Evolutionary conservation across 345 rosid genomes (phyloP), one percentile per base, ranked within the genome.

Genomic region (Cardamine occulta): DNA sequence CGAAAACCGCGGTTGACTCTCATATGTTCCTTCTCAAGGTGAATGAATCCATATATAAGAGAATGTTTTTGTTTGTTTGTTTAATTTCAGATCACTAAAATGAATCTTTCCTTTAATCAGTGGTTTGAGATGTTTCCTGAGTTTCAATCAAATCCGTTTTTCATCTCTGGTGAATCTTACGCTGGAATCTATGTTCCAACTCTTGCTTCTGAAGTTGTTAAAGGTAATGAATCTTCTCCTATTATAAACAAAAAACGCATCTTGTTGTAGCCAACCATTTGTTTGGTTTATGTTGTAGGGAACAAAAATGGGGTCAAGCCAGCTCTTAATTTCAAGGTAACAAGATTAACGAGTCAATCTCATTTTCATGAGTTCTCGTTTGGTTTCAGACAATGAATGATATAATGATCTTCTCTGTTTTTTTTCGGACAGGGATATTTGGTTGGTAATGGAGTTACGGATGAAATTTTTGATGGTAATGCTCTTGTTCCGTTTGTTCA

Each of bases 181-280:
- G 96, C 98, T 9, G 97, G 97, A 69, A 75, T 94, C 17, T 91
- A 91, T 74, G 98, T 94, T 63, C 98, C 97, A 28, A 94, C 90
- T 74, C 98, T 94, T 81, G 86, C 91, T 73, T 74, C 68, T 73
- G 88, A 94, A 89, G 93, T 91, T 39, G 84, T 80, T 69, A 85
- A 88, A 80, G 96, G 98, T 91, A 82, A 34, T 2, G 1, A 37
- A 58, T 72, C 26, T 63, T 76, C 8, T 31, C 28, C 67, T 59
- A 62, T 61, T 32, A 35, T 51, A 39, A 9, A 47, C 14, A 2
- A 39, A 2, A 39, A 40, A 57, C 39, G 11, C 18, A 67, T 7
- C 51, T 67, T 74, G 42, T 14, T n/a, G 40, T 19, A 62, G 17
- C 4, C 32, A 13, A 13, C 2, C 54, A n/a, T 23, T 9, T 47